phyloP scores from a whole-genome alignment of 1,284 basidiomycete genomes.

The Fistulina hepatica region DNA sequence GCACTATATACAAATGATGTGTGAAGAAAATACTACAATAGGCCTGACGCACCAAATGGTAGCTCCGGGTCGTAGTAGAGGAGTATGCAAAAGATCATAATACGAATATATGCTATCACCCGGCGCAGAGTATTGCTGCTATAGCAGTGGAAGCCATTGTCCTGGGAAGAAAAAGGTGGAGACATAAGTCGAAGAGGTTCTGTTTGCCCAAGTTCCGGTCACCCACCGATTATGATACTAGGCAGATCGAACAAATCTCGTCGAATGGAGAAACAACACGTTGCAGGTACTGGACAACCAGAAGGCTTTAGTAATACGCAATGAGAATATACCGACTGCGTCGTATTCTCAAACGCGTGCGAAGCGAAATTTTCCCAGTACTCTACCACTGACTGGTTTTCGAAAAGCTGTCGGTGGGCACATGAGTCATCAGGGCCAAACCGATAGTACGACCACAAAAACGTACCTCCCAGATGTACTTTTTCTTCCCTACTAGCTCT shows the following conservation, averaged over 20 bases:
- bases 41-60: too few species aligned
- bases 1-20: too few species aligned
- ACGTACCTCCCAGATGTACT: constrained; percentile 83
- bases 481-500: constrained; percentile 69
- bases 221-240: constrained; percentile 71
- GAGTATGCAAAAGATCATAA: too few species aligned
- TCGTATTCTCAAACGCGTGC: constrained; percentile 93
- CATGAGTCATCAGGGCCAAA: constrained; percentile 13
- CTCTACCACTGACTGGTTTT: constrained; percentile 83
- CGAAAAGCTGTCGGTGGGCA: constrained; percentile 51
- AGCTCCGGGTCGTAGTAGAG: too few species aligned
- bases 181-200: constrained; percentile 6
- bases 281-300: constrained; percentile 74
- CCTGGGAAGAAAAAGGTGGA: constrained; percentile 30
- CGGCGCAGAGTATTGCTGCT: too few species aligned
- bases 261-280: constrained; percentile 90
- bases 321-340: constrained; percentile 88
- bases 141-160: constrained; percentile 72
- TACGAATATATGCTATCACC: too few species aligned
- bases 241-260: constrained; percentile 84
- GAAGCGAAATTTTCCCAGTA: constrained; percentile 94
- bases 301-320: constrained; percentile 77
- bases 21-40: too few species aligned
- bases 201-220: constrained; percentile 2
- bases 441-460: constrained; percentile 2